phyloP scores from a whole-genome alignment of 345 rosid genomes.

The Nasturtium officinale region DNA sequence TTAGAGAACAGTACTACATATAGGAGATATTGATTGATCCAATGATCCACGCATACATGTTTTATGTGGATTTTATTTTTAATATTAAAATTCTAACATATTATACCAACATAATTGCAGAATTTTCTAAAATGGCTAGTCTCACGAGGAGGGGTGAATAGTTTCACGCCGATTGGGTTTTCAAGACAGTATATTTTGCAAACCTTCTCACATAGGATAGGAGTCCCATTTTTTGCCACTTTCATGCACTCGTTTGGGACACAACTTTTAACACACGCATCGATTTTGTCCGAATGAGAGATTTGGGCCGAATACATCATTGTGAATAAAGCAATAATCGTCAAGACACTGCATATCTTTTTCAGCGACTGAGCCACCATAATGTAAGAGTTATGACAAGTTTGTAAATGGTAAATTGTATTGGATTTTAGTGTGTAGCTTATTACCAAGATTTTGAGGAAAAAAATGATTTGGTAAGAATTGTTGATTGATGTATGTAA shows the following conservation, averaged over 20 bases:
- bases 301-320: slow-evolving; percentile 7
- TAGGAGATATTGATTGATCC: background rate
- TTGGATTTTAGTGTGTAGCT: background rate
- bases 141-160: background rate
- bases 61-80: background rate
- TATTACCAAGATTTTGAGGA: background rate
- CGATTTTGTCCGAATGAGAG: background rate
- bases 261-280: background rate
- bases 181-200: background rate
- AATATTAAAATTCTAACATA: background rate
- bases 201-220: background rate
- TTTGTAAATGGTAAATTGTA: background rate
- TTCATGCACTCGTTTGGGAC: slow-evolving; percentile 6
- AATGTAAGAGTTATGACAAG: background rate
- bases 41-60: background rate
- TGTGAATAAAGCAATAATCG: background rate
- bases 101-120: background rate
- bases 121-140: background rate
- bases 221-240: background rate
- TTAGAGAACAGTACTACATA: background rate
- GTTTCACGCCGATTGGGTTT: background rate
- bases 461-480: background rate
- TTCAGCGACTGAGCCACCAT: background rate
- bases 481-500: background rate
- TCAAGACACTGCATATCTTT: background rate